These are phyloP conservation scores for Straminergon stramineum DNA, from an alignment of 225 moss, liverwort and hornwort genomes.

Conservation along the genomic window DNA sequence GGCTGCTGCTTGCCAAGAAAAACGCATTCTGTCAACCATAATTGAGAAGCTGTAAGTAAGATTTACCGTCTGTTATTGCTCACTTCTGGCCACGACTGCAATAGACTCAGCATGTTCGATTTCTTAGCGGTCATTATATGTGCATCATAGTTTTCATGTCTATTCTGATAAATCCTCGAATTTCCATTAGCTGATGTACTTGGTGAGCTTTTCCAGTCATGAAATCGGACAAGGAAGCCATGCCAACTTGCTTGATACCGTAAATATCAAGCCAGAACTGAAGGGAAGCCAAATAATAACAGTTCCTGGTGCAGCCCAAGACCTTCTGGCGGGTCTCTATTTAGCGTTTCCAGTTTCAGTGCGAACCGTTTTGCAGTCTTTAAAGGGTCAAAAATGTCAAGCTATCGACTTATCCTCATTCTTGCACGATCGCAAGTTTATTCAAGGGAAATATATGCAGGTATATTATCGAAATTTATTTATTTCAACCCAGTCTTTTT, in stretches of 20 bases:
- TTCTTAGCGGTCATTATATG: not conserved
- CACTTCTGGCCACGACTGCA: not conserved
- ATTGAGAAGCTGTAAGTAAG: slow-evolving; percentile 86
- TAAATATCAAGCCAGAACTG: not conserved
- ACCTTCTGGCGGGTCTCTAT: slow-evolving; percentile 75
- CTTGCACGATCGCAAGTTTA: slow-evolving; percentile 9
- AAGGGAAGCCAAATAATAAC: slow-evolving; percentile 9
- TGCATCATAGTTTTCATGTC: not conserved
- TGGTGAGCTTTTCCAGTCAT: slow-evolving; percentile 23
- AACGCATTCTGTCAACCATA: slow-evolving; percentile 51
- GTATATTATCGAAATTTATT: slow-evolving; percentile 6
- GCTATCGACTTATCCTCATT: slow-evolving; percentile 14
- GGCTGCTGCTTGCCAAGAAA: slow-evolving; percentile 67
- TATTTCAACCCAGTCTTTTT: not conserved
- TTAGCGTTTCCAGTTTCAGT: slow-evolving; percentile 82
- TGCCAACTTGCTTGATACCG: slow-evolving; percentile 1
- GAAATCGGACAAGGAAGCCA: slow-evolving; percentile 28
- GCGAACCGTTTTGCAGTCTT: slow-evolving; percentile 35
- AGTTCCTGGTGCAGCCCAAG: slow-evolving; percentile 31
- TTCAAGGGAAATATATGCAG: slow-evolving; percentile 24
- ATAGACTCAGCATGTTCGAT: not conserved
- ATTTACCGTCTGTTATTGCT: not conserved
- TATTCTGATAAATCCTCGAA: not conserved
- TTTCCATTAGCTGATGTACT: not conserved
- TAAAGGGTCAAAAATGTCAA: slow-evolving; percentile 12